Conservation (phyloP, 2,329 filamentous ascomycete species). For the Didymella lethalis region DNA sequence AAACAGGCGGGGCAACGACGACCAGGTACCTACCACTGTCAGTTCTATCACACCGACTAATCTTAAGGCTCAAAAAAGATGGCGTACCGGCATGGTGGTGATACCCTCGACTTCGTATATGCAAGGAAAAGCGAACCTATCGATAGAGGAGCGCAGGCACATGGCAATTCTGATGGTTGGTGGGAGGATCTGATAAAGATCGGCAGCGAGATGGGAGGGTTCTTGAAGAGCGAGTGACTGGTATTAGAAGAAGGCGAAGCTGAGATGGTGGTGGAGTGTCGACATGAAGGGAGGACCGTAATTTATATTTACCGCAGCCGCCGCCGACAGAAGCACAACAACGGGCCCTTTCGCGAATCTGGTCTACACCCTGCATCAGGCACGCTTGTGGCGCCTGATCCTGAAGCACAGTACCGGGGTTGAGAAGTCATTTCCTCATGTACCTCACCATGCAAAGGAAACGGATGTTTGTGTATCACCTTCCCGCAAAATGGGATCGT, state of each 20-base stretch:
- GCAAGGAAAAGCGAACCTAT: conserved; percentile 36
- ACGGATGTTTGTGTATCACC: conserved; percentile 16
- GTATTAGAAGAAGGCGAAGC: conserved; percentile 1
- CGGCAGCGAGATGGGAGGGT: not conserved
- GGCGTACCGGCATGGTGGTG: conserved; percentile 47
- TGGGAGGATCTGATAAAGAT: not conserved
- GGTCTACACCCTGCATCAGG: conserved; percentile 20
- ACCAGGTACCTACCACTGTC: conserved; percentile 46
- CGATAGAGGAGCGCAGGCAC: conserved; percentile 39
- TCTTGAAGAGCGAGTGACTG: conserved; percentile 4
- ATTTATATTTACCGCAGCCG: conserved; percentile 16
- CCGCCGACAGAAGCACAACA: conserved; percentile 4
- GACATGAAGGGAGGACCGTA: conserved; percentile 3
- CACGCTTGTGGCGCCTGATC: conserved; percentile 31
- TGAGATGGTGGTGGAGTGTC: conserved; percentile 4
- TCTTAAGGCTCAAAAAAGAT: not conserved
- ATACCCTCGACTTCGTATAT: conserved; percentile 44
- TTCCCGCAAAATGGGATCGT: conserved; percentile 4
- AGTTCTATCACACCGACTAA: not conserved
- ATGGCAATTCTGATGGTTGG: conserved; percentile 23
- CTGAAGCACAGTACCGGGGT: conserved; percentile 23
- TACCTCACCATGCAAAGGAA: conserved; percentile 16
- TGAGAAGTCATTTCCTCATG: conserved; percentile 25
- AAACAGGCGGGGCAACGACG: conserved; percentile 52
- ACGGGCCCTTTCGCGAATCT: conserved; percentile 12